These are phyloP conservation scores for Coffea humblotiana DNA, from an alignment of 305 asterid genomes.

Conservation along the genomic window DNA sequence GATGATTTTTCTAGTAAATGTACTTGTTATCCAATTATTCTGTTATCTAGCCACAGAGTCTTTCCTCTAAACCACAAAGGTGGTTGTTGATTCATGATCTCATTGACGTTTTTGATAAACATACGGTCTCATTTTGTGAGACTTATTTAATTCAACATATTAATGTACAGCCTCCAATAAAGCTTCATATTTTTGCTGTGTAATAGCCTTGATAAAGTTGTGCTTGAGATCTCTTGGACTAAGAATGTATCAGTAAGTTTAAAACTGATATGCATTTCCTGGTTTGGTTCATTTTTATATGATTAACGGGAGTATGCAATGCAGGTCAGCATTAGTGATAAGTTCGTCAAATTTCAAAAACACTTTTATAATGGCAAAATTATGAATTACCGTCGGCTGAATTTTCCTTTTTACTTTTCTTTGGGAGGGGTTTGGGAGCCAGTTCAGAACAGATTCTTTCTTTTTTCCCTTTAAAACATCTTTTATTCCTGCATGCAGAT, in stretches of 20 bases:
- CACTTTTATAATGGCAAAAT: not conserved
- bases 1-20: slow-evolving; percentile 4
- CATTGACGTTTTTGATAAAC: not conserved
- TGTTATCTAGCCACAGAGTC: not conserved
- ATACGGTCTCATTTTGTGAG: not conserved
- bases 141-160: not conserved
- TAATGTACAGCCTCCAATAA: not conserved
- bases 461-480: not conserved
- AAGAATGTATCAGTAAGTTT: not conserved
- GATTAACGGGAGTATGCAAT: not conserved
- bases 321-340: not conserved
- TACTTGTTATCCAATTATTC: not conserved
- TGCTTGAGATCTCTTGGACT: not conserved
- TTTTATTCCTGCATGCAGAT: slow-evolving; percentile 47
- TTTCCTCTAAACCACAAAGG: not conserved
- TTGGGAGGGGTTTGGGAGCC: not conserved
- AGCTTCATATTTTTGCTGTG: not conserved
- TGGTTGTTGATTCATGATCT: not conserved
- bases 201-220: not conserved
- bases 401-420: not conserved
- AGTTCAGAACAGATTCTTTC: not conserved
- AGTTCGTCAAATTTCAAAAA: not conserved
- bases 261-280: not conserved
- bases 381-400: not conserved
- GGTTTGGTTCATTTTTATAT: not conserved